Evolutionary conservation across 2,329 filamentous ascomycete genomes (phyloP).

Genomic region (Talaromyces sp.): DNA sequence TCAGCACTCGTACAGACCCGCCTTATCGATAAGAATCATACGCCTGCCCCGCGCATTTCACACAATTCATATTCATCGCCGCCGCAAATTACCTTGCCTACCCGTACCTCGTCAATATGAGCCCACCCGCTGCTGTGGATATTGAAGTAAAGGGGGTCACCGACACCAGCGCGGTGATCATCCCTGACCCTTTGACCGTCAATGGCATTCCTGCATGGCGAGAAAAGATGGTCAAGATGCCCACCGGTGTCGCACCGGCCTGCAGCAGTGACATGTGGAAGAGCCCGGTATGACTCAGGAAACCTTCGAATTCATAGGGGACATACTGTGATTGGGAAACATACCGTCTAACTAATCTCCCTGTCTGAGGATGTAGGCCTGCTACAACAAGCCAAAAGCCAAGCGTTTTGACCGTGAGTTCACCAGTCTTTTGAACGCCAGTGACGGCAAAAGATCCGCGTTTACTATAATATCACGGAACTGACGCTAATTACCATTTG

Average conservation of each 20-base stretch:
- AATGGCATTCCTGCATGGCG: constrained; percentile 69
- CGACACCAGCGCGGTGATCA: constrained; percentile 39
- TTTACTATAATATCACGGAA: too few relatives aligned
- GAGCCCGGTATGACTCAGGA: constrained; percentile 61
- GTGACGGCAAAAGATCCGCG: neutral
- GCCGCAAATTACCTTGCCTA: constrained; percentile 6
- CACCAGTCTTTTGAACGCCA: neutral
- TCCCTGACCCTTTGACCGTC: constrained; percentile 58
- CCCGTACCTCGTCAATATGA: constrained; percentile 16
- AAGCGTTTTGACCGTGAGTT: constrained; percentile 82
- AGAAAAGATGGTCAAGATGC: constrained; percentile 67
- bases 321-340: neutral
- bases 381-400: constrained; percentile 69
- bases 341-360: constrained; percentile 19
- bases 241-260: constrained; percentile 74
- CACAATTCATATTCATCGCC: neutral
- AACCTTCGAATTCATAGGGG: neutral
- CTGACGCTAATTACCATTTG: neutral
- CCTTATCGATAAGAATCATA: neutral
- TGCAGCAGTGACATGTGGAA: constrained; percentile 85
- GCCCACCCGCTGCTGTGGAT: constrained; percentile 31
- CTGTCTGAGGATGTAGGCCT: constrained; percentile 33
- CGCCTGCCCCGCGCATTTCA: neutral
- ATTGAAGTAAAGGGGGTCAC: constrained; percentile 37
- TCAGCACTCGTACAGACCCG: neutral